phyloP scores from a whole-genome alignment of 768 basidiomycete genomes.

The Suillus subalutaceus region DNA sequence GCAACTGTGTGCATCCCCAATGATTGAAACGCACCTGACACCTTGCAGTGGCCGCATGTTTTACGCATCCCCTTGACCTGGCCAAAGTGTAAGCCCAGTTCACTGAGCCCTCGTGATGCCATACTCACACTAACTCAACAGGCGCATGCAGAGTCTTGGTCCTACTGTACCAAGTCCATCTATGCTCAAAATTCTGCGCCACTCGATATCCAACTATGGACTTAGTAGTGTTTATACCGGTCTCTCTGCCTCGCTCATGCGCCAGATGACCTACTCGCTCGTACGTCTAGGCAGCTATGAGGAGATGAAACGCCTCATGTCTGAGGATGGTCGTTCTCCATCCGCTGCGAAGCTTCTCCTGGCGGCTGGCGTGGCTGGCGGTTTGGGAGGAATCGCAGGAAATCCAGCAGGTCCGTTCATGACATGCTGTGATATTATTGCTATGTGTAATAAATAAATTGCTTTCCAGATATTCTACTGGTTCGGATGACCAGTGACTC shows the following conservation, averaged over 20 bases:
- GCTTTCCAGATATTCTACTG: conserved; percentile 62
- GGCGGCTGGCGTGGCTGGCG: conserved; percentile 75
- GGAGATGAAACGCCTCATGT: conserved; percentile 63
- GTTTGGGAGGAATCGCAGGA: conserved; percentile 80
- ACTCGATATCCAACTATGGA: conserved; percentile 68
- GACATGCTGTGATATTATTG: not conserved
- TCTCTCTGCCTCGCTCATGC: conserved; percentile 77
- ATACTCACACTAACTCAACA: conserved; percentile 26
- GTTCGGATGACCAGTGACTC: conserved; percentile 91
- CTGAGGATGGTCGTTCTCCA: conserved; percentile 46
- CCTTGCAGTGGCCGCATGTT: conserved; percentile 71
- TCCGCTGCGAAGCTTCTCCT: conserved; percentile 57
- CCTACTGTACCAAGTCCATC: conserved; percentile 58
- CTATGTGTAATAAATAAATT: conserved; percentile 8
- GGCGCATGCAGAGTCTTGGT: conserved; percentile 81
- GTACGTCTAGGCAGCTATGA: conserved; percentile 86
- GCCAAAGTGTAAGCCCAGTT: conserved; percentile 72
- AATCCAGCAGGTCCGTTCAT: conserved; percentile 70
- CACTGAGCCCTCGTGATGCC: conserved; percentile 6
- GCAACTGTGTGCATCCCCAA: conserved; percentile 24
- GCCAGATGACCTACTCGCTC: conserved; percentile 92
- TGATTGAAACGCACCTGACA: conserved; percentile 8
- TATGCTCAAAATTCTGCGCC: conserved; percentile 63
- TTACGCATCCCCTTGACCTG: conserved; percentile 82
- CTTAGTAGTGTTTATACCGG: conserved; percentile 79